A percentile compares a stretch with the other conserved stretches of the same genome.
phyloP scores from a whole-genome alignment of 495 filamentous ascomycete genomes.

The Alectoria sarmentosa region DNA sequence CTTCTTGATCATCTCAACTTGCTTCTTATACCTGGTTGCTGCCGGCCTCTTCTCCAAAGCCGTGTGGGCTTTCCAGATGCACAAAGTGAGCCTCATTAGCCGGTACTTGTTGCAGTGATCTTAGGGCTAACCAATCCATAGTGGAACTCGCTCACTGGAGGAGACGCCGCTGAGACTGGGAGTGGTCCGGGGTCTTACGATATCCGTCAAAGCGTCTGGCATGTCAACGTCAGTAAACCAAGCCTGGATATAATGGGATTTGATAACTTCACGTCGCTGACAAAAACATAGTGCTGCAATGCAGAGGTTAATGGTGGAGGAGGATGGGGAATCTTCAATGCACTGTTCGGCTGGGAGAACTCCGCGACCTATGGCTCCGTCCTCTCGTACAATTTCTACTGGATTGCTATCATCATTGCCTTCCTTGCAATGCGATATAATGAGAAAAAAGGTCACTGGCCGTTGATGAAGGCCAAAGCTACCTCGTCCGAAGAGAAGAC shows the following conservation, averaged over 20 bases:
- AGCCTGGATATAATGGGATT: not conserved
- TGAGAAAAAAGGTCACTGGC: slow-evolving; percentile 61
- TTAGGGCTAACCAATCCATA: slow-evolving; percentile 22
- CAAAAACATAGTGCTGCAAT: slow-evolving; percentile 58
- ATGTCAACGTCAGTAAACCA: slow-evolving; percentile 61
- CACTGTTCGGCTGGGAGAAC: slow-evolving; percentile 76
- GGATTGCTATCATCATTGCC: slow-evolving; percentile 56
- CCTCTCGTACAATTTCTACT: slow-evolving; percentile 87
- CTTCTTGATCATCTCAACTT: slow-evolving; percentile 76
- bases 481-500: slow-evolving; percentile 31
- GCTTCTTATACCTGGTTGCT: slow-evolving; percentile 79
- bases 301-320: slow-evolving; percentile 62
- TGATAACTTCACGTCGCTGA: slow-evolving; percentile 15
- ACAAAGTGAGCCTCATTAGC: slow-evolving; percentile 25
- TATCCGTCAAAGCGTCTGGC: slow-evolving; percentile 79
- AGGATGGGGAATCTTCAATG: slow-evolving; percentile 90
- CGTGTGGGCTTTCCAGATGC: slow-evolving; percentile 64
- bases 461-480: slow-evolving; percentile 46
- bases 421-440: slow-evolving; percentile 58
- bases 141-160: slow-evolving; percentile 62
- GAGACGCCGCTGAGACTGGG: slow-evolving; percentile 68
- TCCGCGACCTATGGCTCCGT: slow-evolving; percentile 68
- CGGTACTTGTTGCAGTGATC: too few relatives aligned
- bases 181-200: slow-evolving; percentile 82
- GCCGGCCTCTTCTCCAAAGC: slow-evolving; percentile 73